Conservation (phyloP, 78 protist species). For the Mantamonas sphyraenae region DNA sequence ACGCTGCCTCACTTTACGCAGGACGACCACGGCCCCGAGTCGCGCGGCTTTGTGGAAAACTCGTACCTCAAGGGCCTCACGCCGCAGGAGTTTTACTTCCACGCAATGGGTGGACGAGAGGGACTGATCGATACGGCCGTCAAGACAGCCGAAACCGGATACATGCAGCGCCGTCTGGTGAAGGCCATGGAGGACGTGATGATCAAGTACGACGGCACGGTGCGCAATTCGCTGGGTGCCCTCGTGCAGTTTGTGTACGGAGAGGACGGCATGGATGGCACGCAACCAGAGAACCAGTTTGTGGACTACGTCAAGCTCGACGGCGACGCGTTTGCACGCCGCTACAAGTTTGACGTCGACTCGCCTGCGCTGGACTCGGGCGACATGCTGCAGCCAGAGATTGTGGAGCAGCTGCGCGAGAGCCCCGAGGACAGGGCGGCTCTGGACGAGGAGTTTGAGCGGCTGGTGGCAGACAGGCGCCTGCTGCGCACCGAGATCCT, state of each 20-base stretch:
- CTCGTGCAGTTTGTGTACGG: conserved; percentile 83
- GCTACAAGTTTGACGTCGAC: too few species aligned
- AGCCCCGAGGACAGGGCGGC: too few species aligned
- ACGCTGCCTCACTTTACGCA: conserved; percentile 98
- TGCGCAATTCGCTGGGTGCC: conserved; percentile 87
- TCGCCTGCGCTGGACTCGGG: too few species aligned
- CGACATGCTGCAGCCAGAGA: too few species aligned
- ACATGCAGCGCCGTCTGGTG: conserved; percentile 86
- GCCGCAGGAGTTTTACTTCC: conserved; percentile 98
- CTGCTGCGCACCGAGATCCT: conserved; percentile 33
- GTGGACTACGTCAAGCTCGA: conserved; percentile 51
- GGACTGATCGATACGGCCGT: conserved; percentile 97
- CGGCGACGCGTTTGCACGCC: too few species aligned
- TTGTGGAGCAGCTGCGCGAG: too few species aligned
- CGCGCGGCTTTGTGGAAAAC: conserved; percentile 95
- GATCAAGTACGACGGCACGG: conserved; percentile 89
- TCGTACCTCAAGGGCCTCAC: conserved; percentile 91
- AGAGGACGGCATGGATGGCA: conserved; percentile 86
- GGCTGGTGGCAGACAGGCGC: conserved; percentile 39
- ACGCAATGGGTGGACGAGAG: conserved; percentile 99
- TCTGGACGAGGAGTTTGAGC: conserved; percentile 27
- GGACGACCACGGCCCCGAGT: conserved; percentile 87
- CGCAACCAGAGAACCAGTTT: conserved; percentile 53
- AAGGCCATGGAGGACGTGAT: conserved; percentile 92
- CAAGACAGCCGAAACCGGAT: conserved; percentile 98